These are phyloP conservation scores for Exsudoporus frostii DNA, from an alignment of 768 basidiomycete species.

Conservation along the genomic window DNA sequence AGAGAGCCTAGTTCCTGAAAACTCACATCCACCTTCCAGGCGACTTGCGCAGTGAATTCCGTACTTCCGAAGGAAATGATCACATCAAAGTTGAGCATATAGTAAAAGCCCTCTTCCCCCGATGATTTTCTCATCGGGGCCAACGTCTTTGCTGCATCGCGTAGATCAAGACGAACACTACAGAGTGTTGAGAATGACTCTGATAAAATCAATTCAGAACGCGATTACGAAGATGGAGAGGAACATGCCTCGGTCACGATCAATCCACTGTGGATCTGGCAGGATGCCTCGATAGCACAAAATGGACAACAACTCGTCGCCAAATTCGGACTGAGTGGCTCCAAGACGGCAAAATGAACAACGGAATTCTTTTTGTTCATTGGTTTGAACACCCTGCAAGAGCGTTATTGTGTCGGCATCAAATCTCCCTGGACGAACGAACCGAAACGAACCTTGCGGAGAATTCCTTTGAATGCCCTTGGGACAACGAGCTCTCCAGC, in stretches of 20 bases:
- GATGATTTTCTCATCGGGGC: neutral
- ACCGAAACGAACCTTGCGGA: constrained; percentile 3
- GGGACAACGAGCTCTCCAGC: constrained; percentile 4
- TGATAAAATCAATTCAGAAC: neutral
- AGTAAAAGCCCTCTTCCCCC: constrained; percentile 3
- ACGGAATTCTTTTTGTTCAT: constrained; percentile 16
- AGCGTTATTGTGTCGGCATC: neutral
- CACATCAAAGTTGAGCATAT: constrained; percentile 1
- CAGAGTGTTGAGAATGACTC: constrained; percentile 15
- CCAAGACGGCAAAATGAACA: neutral
- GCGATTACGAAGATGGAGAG: neutral
- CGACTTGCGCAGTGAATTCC: constrained; percentile 25
- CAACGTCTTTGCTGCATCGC: constrained; percentile 1
- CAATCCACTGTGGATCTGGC: constrained; percentile 11
- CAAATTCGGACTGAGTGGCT: neutral
- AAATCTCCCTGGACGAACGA: neutral
- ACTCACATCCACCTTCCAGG: constrained; percentile 13
- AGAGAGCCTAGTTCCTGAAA: too few relatives aligned
- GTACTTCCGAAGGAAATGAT: constrained; percentile 16
- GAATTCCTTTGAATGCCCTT: constrained; percentile 1
- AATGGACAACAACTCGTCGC: neutral
- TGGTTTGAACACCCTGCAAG: constrained; percentile 7
- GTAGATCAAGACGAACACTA: constrained; percentile 2
- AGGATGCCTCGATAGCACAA: constrained; percentile 13
- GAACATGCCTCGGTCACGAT: neutral